Base-by-base conservation (phyloP, 176 grass and related monocot species). In the Carex littledalei region DNA sequence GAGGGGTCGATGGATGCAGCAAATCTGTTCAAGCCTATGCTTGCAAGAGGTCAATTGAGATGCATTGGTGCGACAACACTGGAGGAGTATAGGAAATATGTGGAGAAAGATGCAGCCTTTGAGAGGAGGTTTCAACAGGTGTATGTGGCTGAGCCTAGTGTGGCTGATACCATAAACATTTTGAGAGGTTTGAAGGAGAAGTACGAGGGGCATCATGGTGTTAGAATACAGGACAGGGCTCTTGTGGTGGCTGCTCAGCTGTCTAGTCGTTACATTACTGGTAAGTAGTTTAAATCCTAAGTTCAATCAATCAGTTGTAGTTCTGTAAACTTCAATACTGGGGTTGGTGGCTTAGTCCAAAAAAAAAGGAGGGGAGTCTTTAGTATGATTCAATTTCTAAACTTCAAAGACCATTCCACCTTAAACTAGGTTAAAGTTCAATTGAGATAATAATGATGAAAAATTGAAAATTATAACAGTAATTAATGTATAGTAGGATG, bases 1-100 rank as follows among this genome's bases (percentile, higher is more conserved):
- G 94, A 93, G 60, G 94, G 94, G 2, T 93, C 94, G 10, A 93
- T 97, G 91, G 94, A 97, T 13, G 94, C 91, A 1, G 94, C 94
- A 3, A 93, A 97, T 84, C 86, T 97, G 21, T 91, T 97, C 78
- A 97, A 97, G 78, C 94, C 94, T 11, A 91, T 93, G 91, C 94
- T 94, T n/a, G 91, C 94, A 0, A 80, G 94, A 9, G 94, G 94
- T 4, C 94, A 96, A 72, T 88, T 97, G 32, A 78, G 89, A 72
- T 97, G 94, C 81, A 94, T 97, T 55, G 94, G 94, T 41, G 90
- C 94, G 1, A 97, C 94, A 10, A 97, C 94, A 4, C 79, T 97
- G 49, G 91, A 94, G 82, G 94, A 97, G 73, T 94, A 97, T 76
- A 67, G 89, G 37, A 97, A 97, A 67, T 94, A 97, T 31, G 91